Percentiles rank a stretch among this genome's conserved stretches.
Evolutionary conservation across 2,329 filamentous ascomycete species (phyloP).

Genomic region (Cytospora piceae): DNA sequence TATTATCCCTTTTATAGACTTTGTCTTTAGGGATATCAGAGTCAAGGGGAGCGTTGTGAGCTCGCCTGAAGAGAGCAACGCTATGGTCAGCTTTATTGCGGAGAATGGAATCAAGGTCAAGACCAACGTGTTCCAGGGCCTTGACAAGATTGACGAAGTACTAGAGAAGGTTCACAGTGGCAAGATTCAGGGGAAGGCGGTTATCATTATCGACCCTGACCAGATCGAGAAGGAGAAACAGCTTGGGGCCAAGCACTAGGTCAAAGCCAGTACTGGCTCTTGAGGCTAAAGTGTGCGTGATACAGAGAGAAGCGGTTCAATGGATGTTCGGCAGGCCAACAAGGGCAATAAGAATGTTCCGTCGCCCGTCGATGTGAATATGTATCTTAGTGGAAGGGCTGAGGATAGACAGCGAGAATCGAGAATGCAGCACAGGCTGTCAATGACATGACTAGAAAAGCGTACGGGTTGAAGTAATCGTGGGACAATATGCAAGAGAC

Average conservation of each 20-base stretch:
- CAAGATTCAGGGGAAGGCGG: conserved; percentile 58
- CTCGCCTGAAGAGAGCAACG: conserved; percentile 47
- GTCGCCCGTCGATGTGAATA: too few relatives aligned
- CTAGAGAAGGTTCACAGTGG: conserved; percentile 54
- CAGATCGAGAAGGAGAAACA: conserved; percentile 37
- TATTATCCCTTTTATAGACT: conserved; percentile 46
- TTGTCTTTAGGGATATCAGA: conserved; percentile 58
- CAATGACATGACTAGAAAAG: too few relatives aligned
- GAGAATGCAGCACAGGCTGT: too few relatives aligned
- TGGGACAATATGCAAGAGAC: too few relatives aligned
- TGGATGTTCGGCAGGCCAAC: too few relatives aligned
- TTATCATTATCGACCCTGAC: conserved; percentile 54
- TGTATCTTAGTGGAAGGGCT: too few relatives aligned
- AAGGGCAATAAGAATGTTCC: too few relatives aligned
- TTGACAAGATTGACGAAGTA: conserved; percentile 56
- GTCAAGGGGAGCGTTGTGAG: conserved; percentile 52
- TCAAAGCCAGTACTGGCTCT: too few relatives aligned
- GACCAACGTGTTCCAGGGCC: conserved; percentile 55
- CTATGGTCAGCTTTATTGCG: conserved; percentile 49
- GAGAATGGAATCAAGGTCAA: conserved; percentile 52
- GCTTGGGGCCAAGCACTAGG: conserved; percentile 24
- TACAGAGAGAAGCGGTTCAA: too few relatives aligned
- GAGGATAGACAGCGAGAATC: too few relatives aligned
- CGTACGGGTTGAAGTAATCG: too few relatives aligned
- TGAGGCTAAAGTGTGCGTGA: too few relatives aligned